These are phyloP conservation scores for Spiromastix sp. DNA, from an alignment of 2,329 filamentous ascomycete genomes.

Conservation along the genomic window DNA sequence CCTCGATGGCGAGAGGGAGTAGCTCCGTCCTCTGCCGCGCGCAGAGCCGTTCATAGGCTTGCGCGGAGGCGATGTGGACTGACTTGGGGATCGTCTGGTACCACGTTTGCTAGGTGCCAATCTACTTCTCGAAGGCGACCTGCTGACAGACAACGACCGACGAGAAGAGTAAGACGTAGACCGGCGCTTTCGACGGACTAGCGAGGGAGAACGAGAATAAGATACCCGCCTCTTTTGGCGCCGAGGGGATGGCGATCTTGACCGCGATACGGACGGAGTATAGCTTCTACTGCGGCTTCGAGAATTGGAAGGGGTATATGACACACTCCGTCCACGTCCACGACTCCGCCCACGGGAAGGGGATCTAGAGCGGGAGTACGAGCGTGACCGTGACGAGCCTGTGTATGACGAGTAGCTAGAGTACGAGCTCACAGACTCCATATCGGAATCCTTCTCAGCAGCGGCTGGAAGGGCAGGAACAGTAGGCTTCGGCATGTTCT, in stretches of 20 bases:
- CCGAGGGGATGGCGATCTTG: conserved; percentile 21
- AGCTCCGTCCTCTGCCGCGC: conserved; percentile 15
- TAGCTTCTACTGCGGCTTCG: conserved; percentile 24
- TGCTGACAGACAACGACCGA: conserved; percentile 6
- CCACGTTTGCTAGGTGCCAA: conserved; percentile 15
- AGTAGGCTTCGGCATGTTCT: conserved; percentile 79
- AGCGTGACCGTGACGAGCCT: conserved; percentile 28
- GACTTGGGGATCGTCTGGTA: conserved; percentile 16
- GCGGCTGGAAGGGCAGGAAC: conserved; percentile 55
- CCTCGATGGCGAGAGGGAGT: conserved; percentile 7
- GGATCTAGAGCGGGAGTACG: conserved; percentile 36
- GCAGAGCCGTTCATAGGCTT: background rate
- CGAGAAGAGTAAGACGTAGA: conserved; percentile 22
- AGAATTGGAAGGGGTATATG: conserved; percentile 17
- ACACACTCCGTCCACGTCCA: conserved; percentile 10
- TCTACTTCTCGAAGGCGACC: conserved; percentile 14
- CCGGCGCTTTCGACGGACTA: conserved; percentile 12
- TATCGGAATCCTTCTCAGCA: conserved; percentile 47
- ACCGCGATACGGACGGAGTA: conserved; percentile 28
- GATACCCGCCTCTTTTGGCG: conserved; percentile 19
- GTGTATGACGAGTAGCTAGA: conserved; percentile 69
- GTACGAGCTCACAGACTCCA: conserved; percentile 53
- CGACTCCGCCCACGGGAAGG: conserved; percentile 24
- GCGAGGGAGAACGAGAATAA: conserved; percentile 25
- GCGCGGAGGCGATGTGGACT: conserved; percentile 14